Conservation (phyloP, 169 alveolate species). For the Cryptosporidium baileyi region DNA sequence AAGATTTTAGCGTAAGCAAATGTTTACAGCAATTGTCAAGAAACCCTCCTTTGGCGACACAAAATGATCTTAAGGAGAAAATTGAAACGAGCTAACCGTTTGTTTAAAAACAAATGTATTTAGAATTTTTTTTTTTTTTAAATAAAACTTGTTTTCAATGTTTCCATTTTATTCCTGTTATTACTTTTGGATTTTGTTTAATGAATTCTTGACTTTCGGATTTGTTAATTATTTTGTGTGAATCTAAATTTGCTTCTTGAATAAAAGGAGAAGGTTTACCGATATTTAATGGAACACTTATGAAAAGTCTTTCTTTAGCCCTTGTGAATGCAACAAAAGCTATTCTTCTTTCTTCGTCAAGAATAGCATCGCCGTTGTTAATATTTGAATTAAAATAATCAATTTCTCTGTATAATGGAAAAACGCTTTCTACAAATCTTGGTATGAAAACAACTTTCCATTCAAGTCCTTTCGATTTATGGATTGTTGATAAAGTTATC, state of each 20-base stretch:
- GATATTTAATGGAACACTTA: conserved; percentile 40
- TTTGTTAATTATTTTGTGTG: background rate
- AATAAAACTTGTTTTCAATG: background rate
- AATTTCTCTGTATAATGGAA: conserved; percentile 69
- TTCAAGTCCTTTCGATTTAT: conserved; percentile 84
- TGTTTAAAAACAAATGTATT: background rate
- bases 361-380: background rate
- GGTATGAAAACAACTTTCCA: conserved; percentile 82
- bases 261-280: conserved; percentile 56
- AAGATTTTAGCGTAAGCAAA: conserved; percentile 54
- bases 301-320: conserved; percentile 73
- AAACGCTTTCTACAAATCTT: conserved; percentile 76
- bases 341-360: conserved; percentile 83
- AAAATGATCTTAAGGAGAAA: background rate
- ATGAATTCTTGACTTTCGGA: background rate
- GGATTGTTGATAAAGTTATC: conserved; percentile 81
- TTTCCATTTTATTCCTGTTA: conserved; percentile 25
- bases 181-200: conserved; percentile 35
- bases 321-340: conserved; percentile 84
- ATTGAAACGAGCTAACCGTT: background rate
- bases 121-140: background rate
- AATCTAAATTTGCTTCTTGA: conserved; percentile 42
- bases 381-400: background rate
- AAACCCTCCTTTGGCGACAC: conserved; percentile 45
- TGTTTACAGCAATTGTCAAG: conserved; percentile 59